Base-by-base conservation (phyloP, 768 basidiomycete genomes). In the Strobilomyces confusus region DNA sequence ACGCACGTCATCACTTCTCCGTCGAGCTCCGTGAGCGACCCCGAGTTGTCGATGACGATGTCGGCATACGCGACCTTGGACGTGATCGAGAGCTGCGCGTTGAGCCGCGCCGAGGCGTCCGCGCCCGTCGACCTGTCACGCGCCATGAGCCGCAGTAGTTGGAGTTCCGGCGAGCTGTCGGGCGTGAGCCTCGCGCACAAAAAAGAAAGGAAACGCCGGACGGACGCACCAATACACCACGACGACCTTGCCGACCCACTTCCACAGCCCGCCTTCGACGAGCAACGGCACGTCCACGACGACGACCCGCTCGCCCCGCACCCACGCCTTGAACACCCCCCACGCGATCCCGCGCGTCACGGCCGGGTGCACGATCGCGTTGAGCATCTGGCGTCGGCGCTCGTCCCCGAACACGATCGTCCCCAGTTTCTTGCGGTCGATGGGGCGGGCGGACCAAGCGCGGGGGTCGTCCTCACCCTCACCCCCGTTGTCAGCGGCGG, bases 221-320 rank as follows among this genome's bases (percentile, higher is more conserved):
- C 11, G 14, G 11, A 43, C 41, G 46, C 49, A 97, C 95, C 94
- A 97, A 65, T 92, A 95, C 6, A 97, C 94, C 11, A 99, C 86
- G 4, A 94, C 77, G 22, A 98, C 84, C 56, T 80, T 78, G 4
- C 86, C 93, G 42, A 94, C 87, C 78, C 81, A 87, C 63, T 79
- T 82, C 82, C 87, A 92, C 34, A 98, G 65, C 2, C 86, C 86
- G 1, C 89, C 84, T 67, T 99, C 97, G 52, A 99, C 86, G 51
- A 99, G 74, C 47, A 98, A 72, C 30, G 97, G 97, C 6, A 97
- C 89, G 68, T 98, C 97, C 59, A 98, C 70, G 3, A 98, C 77
- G 56, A 87, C 90, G 36, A 88, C 75, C 64, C 80, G 86, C 62
- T 91, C 75, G 8, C 97, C 95, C 37, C 71, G 72, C 43, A 92